A percentile compares a stretch with the other conserved stretches of the same genome.
These are phyloP conservation scores for Hericium alpestre DNA, from an alignment of 768 basidiomycete genomes.

Conservation along the genomic window DNA sequence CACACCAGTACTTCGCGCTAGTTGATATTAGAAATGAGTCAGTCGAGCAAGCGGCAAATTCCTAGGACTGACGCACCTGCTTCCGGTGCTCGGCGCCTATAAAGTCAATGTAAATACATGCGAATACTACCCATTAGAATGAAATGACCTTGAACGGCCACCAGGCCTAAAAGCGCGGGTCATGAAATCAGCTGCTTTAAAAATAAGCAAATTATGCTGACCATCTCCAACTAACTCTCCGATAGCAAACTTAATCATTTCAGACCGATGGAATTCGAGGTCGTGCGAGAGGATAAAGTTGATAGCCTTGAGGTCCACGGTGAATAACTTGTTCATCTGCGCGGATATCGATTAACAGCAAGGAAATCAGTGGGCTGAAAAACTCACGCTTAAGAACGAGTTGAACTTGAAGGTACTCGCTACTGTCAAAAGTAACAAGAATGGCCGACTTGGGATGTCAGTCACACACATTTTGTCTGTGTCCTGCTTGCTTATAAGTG, in stretches of 20 bases:
- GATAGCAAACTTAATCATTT: not conserved
- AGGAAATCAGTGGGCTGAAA: too few relatives aligned
- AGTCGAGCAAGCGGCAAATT: not conserved
- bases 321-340: too few relatives aligned
- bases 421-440: too few relatives aligned
- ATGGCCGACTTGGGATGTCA: too few relatives aligned
- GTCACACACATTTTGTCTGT: too few relatives aligned
- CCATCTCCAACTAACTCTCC: not conserved
- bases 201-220: not conserved
- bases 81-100: not conserved
- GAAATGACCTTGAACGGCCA: not conserved
- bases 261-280: not conserved
- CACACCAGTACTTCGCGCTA: not conserved
- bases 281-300: not conserved
- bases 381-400: too few relatives aligned
- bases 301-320: not conserved
- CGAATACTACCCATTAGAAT: not conserved
- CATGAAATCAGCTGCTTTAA: not conserved
- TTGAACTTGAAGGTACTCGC: too few relatives aligned
- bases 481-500: too few relatives aligned
- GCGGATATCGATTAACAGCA: too few relatives aligned
- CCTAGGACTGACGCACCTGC: not conserved
- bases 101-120: not conserved
- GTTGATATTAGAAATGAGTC: not conserved
- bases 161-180: not conserved